Conservation (phyloP, 148 eudicot species). For the Chenopodium suecicum region DNA sequence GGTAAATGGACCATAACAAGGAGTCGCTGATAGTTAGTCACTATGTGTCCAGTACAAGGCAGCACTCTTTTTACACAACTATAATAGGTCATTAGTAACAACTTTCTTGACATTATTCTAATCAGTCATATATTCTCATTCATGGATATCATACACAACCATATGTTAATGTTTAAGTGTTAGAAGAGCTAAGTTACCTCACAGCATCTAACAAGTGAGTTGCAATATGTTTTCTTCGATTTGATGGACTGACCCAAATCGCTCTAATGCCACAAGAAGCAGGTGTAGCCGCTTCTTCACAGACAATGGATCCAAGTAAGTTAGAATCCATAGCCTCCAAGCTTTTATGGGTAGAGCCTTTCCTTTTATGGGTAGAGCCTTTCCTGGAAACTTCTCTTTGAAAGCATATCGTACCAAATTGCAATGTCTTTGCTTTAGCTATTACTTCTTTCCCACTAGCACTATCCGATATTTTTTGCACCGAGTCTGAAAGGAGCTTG, state of each 20-base stretch:
- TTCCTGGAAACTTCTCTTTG: slow-evolving; percentile 59
- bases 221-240: slow-evolving; percentile 78
- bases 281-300: slow-evolving; percentile 62
- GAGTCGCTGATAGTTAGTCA: too few species aligned
- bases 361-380: slow-evolving; percentile 26
- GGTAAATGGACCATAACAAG: background rate
- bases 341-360: slow-evolving; percentile 21
- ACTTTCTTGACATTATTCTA: background rate
- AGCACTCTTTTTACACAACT: too few species aligned
- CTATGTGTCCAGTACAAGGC: too few species aligned
- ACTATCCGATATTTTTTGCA: slow-evolving; percentile 17
- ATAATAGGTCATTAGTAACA: too few species aligned
- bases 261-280: slow-evolving; percentile 86
- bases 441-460: slow-evolving; percentile 36
- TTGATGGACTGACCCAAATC: slow-evolving; percentile 88
- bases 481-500: slow-evolving; percentile 42
- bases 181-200: slow-evolving; percentile 42
- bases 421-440: slow-evolving; percentile 44
- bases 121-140: background rate
- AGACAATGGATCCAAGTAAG: slow-evolving; percentile 48
- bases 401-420: slow-evolving; percentile 72
- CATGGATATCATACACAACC: background rate
- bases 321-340: slow-evolving; percentile 26
- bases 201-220: slow-evolving; percentile 77
- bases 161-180: background rate